Percentiles rank a stretch among this genome's conserved stretches.
phyloP scores from a whole-genome alignment of 352 stramenopile genomes.

The Phytophthora melonis region DNA sequence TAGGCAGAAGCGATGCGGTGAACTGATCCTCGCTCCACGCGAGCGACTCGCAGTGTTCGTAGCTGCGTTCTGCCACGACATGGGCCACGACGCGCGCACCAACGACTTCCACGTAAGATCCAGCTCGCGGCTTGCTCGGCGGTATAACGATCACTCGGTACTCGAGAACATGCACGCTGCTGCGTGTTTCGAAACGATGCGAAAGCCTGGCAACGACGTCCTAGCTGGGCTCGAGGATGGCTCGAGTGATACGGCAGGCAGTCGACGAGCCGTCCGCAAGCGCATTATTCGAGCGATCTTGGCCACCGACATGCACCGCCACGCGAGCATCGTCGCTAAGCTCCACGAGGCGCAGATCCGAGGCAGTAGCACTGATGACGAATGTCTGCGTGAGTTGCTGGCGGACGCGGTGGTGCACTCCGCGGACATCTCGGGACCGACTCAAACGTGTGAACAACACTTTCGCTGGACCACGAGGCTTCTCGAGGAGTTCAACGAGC shows the following conservation, averaged over 20 bases:
- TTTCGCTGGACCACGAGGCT: conserved; percentile 73
- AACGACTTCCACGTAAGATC: conserved; percentile 91
- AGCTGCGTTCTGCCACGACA: conserved; percentile 86
- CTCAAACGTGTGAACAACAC: conserved; percentile 61
- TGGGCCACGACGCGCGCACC: conserved; percentile 89
- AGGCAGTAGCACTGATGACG: conserved; percentile 62
- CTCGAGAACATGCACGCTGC: conserved; percentile 91
- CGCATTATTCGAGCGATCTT: conserved; percentile 83
- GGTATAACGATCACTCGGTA: conserved; percentile 91
- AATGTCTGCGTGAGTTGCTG: conserved; percentile 69
- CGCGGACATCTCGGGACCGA: conserved; percentile 83
- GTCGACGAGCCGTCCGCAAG: conserved; percentile 59
- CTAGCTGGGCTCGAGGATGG: conserved; percentile 53
- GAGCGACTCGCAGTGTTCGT: conserved; percentile 85
- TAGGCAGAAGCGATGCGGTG: conserved; percentile 36
- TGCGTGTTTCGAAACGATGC: conserved; percentile 84
- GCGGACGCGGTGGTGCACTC: conserved; percentile 82
- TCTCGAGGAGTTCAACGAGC: conserved; percentile 84
- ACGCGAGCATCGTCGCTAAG: conserved; percentile 76
- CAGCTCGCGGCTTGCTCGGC: conserved; percentile 76
- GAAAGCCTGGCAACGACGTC: conserved; percentile 73
- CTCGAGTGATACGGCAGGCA: conserved; percentile 28
- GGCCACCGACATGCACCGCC: conserved; percentile 85
- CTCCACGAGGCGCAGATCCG: conserved; percentile 73
- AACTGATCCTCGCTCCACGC: conserved; percentile 54